Evolutionary conservation across 2,329 filamentous ascomycete species (phyloP), one percentile per base, ranked within the genome.

Genomic region (Phialophora chinensis): DNA sequence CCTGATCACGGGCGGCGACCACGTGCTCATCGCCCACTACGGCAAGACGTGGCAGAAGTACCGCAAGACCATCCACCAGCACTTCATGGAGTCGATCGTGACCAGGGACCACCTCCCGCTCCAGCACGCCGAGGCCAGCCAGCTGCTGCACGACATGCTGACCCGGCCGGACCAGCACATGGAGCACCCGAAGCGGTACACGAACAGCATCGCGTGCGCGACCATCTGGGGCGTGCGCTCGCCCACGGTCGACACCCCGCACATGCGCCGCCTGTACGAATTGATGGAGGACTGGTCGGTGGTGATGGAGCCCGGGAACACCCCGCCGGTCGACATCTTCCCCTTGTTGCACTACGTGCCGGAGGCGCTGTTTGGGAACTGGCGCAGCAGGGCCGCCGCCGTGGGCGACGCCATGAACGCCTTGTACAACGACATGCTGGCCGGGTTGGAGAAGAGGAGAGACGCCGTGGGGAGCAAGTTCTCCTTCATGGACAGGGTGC

Each of bases 271-370:
- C 17, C 73, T 83, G 11, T 82, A 82, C 69, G 69, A 77, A 10
- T 63, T 83, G 10, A 80, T 82, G 79, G 79, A 81, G 59, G 72
- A 77, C 12, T 83, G 79, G 79, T 78, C 79, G 2, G 74, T 77
- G 52, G 75, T 83, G 0, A 77, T 83, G 74, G 83, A 84, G 69
- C 75, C 78, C 0, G 83, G 82, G 0, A 79, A 78, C 12, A 84
- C 81, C 0, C 83, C 83, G 0, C 83, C 83, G 0, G 79, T 85
- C 0, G 83, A 85, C 60, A 75, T 81, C 44, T 82, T 81, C 60
- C 80, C 83, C 0, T 74, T 79, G 29, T 71, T 85, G 10, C 78
- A 82, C 47, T 76, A 70, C 4, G 68, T 84, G 10, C 83, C 83
- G 0, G 74, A 83, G 62, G 60, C 61, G 0, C 47, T 82, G 1